Evolutionary conservation across 1,139 yeast genomes (phyloP), one percentile per base, ranked within the genome.

Genomic region (Keqinozyma sinolaborantium): DNA sequence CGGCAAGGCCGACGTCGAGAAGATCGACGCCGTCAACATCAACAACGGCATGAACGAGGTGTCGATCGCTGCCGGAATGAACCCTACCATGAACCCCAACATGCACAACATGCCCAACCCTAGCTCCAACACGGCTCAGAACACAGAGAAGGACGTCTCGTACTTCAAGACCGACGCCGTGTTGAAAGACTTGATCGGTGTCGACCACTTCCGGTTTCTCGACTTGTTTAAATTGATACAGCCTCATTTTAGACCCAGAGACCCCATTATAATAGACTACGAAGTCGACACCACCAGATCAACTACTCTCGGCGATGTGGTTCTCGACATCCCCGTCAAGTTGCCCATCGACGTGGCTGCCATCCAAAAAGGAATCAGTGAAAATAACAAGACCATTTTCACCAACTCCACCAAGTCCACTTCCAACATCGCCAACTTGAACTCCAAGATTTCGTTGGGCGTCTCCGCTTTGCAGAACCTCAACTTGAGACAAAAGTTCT

Each of bases 191-290:
- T 65, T 88, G 29, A 74, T 83, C 42, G 74, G 64, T 33, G 68
- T 67, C 23, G 65, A 66, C 34, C 56, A 69, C 16, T 68, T 83
- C 48, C 74, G 78, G 41, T 79, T 92, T 48, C 76, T 86, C 14
- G 94, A 86, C 44, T 71, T 92, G 35, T 76, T 86, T 51, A 84
- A 81, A 43, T 64, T 83, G 27, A 64, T 88, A 23, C 70, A 62
- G 38, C 59, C 62, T 5, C 80, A 82, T 34, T 72, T 73, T 42
- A 74, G 73, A 34, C 96, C 96, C 9, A 68, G 86, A 14, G 81
- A 81, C 38, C 97, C 98, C 14, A 77, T 90, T 26, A 72, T 72
- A 26, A 48, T 94, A 23, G 83, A 83, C 34, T 90, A 87, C 57
- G 79, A 77, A 33, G 73, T 92, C 23, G 75, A 79, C 48, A 87